Conservation (phyloP, 73 alveolate species). For the Breviolum minutum region DNA sequence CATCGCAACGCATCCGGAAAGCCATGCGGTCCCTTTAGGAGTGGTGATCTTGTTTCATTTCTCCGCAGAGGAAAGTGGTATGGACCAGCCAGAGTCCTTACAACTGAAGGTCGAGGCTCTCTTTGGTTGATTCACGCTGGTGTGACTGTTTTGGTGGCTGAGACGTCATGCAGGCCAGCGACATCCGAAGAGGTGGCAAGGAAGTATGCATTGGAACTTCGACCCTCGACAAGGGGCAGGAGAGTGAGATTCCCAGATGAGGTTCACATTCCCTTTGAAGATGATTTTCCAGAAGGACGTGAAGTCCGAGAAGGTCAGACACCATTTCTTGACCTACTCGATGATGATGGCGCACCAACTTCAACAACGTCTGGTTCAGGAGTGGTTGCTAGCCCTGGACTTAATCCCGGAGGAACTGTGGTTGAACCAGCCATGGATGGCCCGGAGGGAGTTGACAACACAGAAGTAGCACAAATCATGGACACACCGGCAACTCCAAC, state of each 20-base stretch:
- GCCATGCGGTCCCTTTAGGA: neutral
- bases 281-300: neutral
- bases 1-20: neutral
- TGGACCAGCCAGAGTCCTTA: slow-evolving; percentile 23
- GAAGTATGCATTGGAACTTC: neutral
- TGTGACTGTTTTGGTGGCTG: neutral
- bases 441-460: neutral
- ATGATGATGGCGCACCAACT: neutral
- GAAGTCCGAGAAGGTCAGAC: too few species aligned
- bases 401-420: too few species aligned
- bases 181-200: neutral
- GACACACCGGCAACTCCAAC: neutral
- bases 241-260: neutral
- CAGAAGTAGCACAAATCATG: neutral
- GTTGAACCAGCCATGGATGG: too few species aligned
- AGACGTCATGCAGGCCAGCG: neutral
- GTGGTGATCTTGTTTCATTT: neutral
- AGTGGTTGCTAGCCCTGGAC: neutral
- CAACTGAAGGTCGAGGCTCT: neutral
- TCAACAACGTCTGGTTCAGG: neutral
- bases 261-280: neutral
- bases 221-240: neutral
- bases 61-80: neutral
- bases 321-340: neutral
- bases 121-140: slow-evolving; percentile 18